A percentile compares a stretch with the other conserved stretches of the same genome.
phyloP scores from a whole-genome alignment of 306 rosid species.

The Fragaria nilgerrensis region DNA sequence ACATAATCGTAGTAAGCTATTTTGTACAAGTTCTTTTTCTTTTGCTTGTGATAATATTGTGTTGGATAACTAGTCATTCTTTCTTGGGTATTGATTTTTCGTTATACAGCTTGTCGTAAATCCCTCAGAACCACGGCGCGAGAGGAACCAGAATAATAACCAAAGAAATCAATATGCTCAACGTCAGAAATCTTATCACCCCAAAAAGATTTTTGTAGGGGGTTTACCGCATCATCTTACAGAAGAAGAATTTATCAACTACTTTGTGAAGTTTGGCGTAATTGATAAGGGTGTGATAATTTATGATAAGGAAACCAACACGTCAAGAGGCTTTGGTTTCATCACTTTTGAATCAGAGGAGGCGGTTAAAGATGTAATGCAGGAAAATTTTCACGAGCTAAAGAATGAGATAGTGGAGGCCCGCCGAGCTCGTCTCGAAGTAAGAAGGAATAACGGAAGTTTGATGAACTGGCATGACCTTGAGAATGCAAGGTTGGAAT shows the following conservation, averaged over 20 bases:
- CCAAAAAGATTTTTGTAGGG: constrained; percentile 7
- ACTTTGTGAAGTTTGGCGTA: constrained; percentile 12
- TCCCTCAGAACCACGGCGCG: neutral
- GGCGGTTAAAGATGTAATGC: neutral
- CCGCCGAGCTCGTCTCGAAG: neutral
- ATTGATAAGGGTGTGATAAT: neutral
- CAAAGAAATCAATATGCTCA: neutral
- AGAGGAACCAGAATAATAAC: neutral
- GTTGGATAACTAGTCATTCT: neutral
- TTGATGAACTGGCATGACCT: neutral
- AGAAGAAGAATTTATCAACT: constrained; percentile 3
- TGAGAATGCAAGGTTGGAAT: neutral
- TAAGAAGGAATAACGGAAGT: neutral
- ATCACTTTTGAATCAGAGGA: constrained; percentile 13
- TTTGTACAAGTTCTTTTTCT: neutral
- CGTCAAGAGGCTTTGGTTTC: constrained; percentile 15
- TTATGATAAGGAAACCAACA: neutral
- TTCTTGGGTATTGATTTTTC: neutral
- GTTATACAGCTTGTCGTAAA: neutral
- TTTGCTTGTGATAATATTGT: neutral
- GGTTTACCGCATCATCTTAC: constrained; percentile 13
- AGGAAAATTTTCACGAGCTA: neutral
- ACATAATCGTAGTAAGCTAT: neutral
- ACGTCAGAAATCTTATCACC: no score
- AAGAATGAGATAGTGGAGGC: constrained; percentile 14